Conservation (phyloP, 2,329 filamentous ascomycete species). For the Aureobasidium sp. region DNA sequence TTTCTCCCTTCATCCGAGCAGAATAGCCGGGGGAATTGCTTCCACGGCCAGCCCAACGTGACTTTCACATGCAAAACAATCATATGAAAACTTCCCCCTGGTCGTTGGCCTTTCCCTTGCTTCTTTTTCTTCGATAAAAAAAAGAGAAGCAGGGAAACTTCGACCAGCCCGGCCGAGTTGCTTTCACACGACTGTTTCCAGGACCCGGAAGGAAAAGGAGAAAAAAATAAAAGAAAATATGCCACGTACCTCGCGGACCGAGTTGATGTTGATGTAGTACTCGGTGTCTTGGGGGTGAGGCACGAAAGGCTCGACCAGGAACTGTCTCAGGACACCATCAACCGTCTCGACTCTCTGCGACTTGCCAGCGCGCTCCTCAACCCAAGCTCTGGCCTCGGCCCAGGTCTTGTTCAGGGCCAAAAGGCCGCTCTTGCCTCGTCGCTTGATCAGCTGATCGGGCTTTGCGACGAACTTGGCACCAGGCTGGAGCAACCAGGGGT, state of each 20-base stretch:
- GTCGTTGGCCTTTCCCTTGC: slow-evolving; percentile 1
- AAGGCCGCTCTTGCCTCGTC: slow-evolving; percentile 96
- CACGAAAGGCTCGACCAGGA: slow-evolving; percentile 97
- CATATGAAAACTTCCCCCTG: slow-evolving; percentile 9
- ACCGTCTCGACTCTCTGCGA: slow-evolving; percentile 87
- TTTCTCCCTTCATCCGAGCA: slow-evolving; percentile 19
- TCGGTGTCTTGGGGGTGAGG: slow-evolving; percentile 92
- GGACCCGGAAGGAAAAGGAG: neutral
- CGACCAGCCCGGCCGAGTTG: slow-evolving; percentile 4
- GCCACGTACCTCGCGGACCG: slow-evolving; percentile 88
- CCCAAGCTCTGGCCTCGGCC: slow-evolving; percentile 88
- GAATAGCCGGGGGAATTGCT: slow-evolving; percentile 18
- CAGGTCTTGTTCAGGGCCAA: slow-evolving; percentile 95
- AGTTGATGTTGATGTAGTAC: slow-evolving; percentile 99
- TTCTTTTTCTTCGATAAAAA: slow-evolving; percentile 14
- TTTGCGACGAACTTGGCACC: slow-evolving; percentile 95
- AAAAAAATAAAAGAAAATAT: slow-evolving; percentile 23
- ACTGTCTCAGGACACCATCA: slow-evolving; percentile 81
- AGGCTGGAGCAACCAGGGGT: slow-evolving; percentile 82
- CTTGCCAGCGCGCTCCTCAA: slow-evolving; percentile 88
- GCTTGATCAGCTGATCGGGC: slow-evolving; percentile 99
- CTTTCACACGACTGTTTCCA: neutral
- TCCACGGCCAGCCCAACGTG: slow-evolving; percentile 10
- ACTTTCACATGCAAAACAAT: slow-evolving; percentile 16
- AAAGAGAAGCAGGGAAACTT: slow-evolving; percentile 11